Evolutionary conservation across 2,329 filamentous ascomycete species (phyloP), one percentile per base, ranked within the genome.

Genomic region (Aspergillus novofumigatus): DNA sequence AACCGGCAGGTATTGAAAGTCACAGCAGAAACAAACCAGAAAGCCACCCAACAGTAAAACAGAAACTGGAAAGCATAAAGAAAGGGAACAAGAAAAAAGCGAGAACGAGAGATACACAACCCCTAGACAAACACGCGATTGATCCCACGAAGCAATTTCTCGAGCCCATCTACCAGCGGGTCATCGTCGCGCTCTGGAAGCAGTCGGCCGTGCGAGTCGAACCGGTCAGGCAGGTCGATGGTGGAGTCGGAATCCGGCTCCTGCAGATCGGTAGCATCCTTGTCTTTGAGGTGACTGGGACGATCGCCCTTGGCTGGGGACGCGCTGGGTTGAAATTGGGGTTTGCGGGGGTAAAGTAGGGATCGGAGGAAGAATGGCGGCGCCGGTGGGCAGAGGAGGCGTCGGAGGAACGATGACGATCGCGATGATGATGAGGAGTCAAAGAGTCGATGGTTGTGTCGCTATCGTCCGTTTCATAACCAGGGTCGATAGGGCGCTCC

Each of bases 401-500:
- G 11, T 17, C 17, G 32, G 32, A 38, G 32, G 32, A 38, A 51
- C 48, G 53, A 61, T 60, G 63, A 49, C 62, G 65, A 35, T 62
- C 65, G 55, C 55, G 65, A 57, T 63, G 65, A 38, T 60, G 65
- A 52, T 56, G 58, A 28, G 62, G 60, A 55, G 55, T 49, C 38
- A 56, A 53, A 55, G 59, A 60, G 44, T 63, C 63, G 52, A 75
- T 58, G 8, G 72, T 75, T 1, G 71, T 71, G 51, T 77, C 72
- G 53, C 71, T 77, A 53, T 78, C 76, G 55, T 76, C 76, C 1
- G 74, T 73, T 59, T 78, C 76, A 49, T 78, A 78, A 5, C 74
- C 76, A 3, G 60, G 62, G 53, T 72, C 67, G 2, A 35, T 50
- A n/a, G 56, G 53, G 4, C 44, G 44, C 28, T 59, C 29, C 9